These are phyloP conservation scores for Funneliformis caledonium DNA, from an alignment of 371 early-diverging fungal genomes.

Conservation along the genomic window DNA sequence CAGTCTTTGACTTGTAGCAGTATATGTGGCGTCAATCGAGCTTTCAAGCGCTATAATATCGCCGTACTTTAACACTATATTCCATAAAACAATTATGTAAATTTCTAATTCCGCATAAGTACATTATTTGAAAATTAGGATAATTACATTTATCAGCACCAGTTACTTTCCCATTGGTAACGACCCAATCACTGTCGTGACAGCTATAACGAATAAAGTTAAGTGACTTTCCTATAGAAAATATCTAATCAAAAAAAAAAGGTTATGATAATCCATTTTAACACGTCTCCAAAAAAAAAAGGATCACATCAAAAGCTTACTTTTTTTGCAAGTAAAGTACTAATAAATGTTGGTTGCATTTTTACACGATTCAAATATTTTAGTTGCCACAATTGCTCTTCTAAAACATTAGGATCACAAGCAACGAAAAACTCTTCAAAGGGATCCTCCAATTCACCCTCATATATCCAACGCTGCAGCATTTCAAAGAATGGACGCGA, in stretches of 20 bases:
- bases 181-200: constrained; percentile 71
- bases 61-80: constrained; percentile 67
- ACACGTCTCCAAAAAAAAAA: not conserved
- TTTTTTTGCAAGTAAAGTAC: constrained; percentile 78
- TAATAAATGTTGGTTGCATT: constrained; percentile 88
- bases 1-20: constrained; percentile 70
- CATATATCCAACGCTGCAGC: constrained; percentile 92
- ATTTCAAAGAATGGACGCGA: constrained; percentile 89
- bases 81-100: not conserved
- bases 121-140: not conserved
- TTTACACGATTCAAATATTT: constrained; percentile 74
- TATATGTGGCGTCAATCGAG: constrained; percentile 77
- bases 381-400: constrained; percentile 81
- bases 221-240: constrained; percentile 90
- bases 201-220: constrained; percentile 92
- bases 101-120: not conserved
- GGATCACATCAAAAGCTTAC: constrained; percentile 36
- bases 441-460: constrained; percentile 95
- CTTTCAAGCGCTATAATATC: constrained; percentile 72
- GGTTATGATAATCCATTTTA: not conserved
- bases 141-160: constrained; percentile 5
- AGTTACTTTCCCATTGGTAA: constrained; percentile 47
- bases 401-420: constrained; percentile 54
- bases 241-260: constrained; percentile 59
- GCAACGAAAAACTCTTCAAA: constrained; percentile 91